Evolutionary conservation across 768 basidiomycete genomes (phyloP), one percentile per base, ranked within the genome.

Genomic region (Mycena galopus): DNA sequence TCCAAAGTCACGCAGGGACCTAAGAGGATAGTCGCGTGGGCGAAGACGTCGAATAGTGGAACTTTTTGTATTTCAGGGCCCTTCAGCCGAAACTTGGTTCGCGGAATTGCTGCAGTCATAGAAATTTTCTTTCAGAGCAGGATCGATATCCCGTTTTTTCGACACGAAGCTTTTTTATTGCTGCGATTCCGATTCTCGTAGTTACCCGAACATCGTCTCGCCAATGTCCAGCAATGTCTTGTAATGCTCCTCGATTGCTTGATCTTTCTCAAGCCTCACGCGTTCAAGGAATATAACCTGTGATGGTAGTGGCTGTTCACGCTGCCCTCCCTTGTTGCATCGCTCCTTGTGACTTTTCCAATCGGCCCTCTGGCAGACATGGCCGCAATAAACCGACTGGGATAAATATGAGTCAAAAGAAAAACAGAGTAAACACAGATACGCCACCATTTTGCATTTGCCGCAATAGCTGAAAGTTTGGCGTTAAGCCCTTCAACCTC

Each of bases 371-470:
- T 69, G 68, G 32, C 68, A 69, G 17, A 2, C 32, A 19, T 35
- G 12, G 12, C 42, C 27, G n/a, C 68, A 69, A 23, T 69, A 69
- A 19, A 63, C 60, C 2, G 68, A 55, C 68, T 69, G 35, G n/a
- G 2, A 5, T 12, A 23, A n/a, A 17, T 25, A 17, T 44, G n/a
- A 56, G 16, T 4, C 33, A 35, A 37, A 2, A n/a, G 17, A 16
- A 42, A 2, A 37, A 68, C 6, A 16, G 4, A 53, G 9, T 44
- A 8, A 19, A 19, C 32, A 8, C 29, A 23, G 14, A 37, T 33
- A 58, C 65, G 25, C 25, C n/a, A 64, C 68, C 21, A 69, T 63
- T 69, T 69, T 23, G 27, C 68, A 69, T 7, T 33, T 69, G 53
- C 53, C n/a, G 55, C 68, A 69, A 11, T 19, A 4, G 29, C 64